Conservation (phyloP, 1,284 basidiomycete species). For the Pyrrhoderma noxium region DNA sequence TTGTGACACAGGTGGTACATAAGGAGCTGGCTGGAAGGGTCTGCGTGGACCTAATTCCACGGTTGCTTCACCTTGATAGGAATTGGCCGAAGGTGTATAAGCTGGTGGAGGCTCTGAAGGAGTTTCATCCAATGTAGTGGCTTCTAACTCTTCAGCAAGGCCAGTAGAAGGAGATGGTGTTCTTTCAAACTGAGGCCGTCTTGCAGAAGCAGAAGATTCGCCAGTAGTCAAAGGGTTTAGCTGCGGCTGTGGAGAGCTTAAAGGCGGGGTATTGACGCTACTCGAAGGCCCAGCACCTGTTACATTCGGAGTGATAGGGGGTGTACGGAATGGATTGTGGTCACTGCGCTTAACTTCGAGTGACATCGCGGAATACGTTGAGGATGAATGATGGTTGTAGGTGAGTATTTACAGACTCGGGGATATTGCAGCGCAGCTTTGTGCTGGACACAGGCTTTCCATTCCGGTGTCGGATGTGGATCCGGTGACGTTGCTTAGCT, state of each 20-base stretch:
- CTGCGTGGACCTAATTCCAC: conserved; percentile 53
- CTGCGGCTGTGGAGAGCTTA: conserved; percentile 2
- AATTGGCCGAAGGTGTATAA: conserved; percentile 51
- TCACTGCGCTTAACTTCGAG: conserved; percentile 6
- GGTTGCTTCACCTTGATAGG: conserved; percentile 48
- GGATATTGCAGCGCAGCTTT: too few relatives aligned
- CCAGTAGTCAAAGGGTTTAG: background rate
- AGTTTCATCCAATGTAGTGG: conserved; percentile 8
- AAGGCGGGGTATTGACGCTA: background rate
- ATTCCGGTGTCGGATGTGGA: too few relatives aligned
- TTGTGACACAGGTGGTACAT: conserved; percentile 17
- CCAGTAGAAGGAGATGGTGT: background rate
- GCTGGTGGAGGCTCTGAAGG: conserved; percentile 53
- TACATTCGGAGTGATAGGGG: conserved; percentile 22
- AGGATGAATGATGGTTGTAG: background rate
- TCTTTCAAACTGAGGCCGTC: background rate
- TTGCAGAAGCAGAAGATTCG: background rate
- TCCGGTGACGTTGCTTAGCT: too few relatives aligned
- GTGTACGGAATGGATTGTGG: conserved; percentile 29
- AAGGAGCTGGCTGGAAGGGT: conserved; percentile 48
- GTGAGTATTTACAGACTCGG: background rate
- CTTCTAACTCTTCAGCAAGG: conserved; percentile 14
- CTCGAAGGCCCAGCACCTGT: conserved; percentile 19
- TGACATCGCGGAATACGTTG: background rate
- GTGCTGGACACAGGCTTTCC: too few relatives aligned